Percentiles rank a stretch among this genome's conserved stretches.
phyloP scores from a whole-genome alignment of 2,329 filamentous ascomycete genomes.

The Dothistroma pini region DNA sequence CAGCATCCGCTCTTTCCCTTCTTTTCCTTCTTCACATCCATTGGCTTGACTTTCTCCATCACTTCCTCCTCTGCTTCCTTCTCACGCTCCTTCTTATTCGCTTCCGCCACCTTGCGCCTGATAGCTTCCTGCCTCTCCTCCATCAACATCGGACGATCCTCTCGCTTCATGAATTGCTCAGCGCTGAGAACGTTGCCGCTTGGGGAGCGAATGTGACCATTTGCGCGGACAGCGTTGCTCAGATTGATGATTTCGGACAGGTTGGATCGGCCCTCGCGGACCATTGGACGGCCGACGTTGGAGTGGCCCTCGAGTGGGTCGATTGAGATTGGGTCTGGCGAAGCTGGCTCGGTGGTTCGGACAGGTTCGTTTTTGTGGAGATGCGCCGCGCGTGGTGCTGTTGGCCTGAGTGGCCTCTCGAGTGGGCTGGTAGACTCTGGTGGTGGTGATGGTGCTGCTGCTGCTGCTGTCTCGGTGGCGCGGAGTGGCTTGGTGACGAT shows the following conservation, averaged over 20 bases:
- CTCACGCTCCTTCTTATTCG: neutral
- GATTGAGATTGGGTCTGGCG: conserved; percentile 18
- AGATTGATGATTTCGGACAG: conserved; percentile 33
- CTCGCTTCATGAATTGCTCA: conserved; percentile 25
- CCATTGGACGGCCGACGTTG: conserved; percentile 20
- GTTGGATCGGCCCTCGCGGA: conserved; percentile 19
- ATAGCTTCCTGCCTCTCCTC: conserved; percentile 38
- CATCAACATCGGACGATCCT: conserved; percentile 34
- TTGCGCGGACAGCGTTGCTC: conserved; percentile 16
- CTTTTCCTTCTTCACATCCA: neutral
- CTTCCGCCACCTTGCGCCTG: conserved; percentile 11
- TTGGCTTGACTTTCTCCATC: neutral
- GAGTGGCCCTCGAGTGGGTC: conserved; percentile 13
- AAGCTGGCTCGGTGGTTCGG: neutral
- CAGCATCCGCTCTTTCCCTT: neutral
- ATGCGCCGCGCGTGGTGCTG: neutral
- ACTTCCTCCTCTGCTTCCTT: neutral
- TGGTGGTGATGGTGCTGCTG: too few relatives aligned
- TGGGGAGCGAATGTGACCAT: conserved; percentile 29
- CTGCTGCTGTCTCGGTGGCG: too few relatives aligned
- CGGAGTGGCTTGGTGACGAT: too few relatives aligned
- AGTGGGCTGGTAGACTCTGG: too few relatives aligned
- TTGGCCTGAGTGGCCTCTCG: too few relatives aligned
- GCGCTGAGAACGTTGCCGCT: conserved; percentile 31
- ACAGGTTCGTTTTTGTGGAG: neutral